Evolutionary conservation across 2,329 filamentous ascomycete genomes (phyloP), one percentile per base, ranked within the genome.

Genomic region (Fusarium odoratissimum): DNA sequence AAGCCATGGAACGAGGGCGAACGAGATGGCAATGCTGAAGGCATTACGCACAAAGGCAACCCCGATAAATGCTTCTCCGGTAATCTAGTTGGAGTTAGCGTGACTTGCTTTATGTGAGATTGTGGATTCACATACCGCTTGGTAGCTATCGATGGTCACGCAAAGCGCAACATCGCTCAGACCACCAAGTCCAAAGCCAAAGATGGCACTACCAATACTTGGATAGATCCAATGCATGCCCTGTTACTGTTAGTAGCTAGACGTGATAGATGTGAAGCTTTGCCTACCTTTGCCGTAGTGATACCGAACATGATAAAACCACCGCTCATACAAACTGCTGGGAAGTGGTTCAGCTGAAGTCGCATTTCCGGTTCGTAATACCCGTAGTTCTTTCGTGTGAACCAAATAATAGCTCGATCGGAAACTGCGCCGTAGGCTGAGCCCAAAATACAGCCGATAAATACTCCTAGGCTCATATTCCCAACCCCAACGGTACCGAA

Each of bases 281-380:
- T 11, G 17, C 76, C 49, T 75, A 82, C 82, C 60, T 75, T 71
- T n/a, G 75, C 71, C 4, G 79, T 63, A 0, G 80, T 82, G 4
- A 72, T 69, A 8, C 82, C 82, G 61, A 83, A 84, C 73, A 83
- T 80, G 17, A 81, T 77, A 14, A 82, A 33, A 0, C 82, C 82
- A 5, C 74, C 80, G 5, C 78, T 76, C 68, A 80, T 73, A 13
- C 74, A 44, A 2, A 83, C 6, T 0, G 78, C 79, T 8, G 82
- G 81, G 9, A 76, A 44, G 8, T 67, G 64, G 19, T 71, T 46
- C 4, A 72, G n/a, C 25, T 78, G 82, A 5, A 85, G 74, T 3
- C 84, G 76, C 77, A 84, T 84, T 61, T 85, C 84, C 0, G 83
- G 83, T 60, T 84, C 83, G 56, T 82, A 84, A 31, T 81, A 79